These are phyloP conservation scores for Solanum peruvianum DNA, from an alignment of 257 asterid species.

Conservation along the genomic window DNA sequence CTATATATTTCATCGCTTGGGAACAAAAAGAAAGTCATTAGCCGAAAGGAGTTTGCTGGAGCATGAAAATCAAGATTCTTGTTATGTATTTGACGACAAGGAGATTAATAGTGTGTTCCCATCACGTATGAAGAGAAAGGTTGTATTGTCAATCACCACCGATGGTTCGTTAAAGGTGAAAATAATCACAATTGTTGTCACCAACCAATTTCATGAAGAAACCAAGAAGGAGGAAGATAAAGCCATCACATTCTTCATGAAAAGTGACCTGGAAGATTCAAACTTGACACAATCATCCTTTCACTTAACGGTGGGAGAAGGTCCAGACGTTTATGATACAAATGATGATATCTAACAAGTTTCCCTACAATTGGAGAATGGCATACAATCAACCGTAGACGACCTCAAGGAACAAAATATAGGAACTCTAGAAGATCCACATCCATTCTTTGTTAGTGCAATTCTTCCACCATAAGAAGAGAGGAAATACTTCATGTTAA, in stretches of 20 bases:
- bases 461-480: not conserved
- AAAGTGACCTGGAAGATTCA: not conserved
- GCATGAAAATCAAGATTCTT: not conserved
- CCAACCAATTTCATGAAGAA: not conserved
- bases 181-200: not conserved
- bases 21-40: too few relatives aligned
- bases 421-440: not conserved
- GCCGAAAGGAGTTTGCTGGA: too few relatives aligned
- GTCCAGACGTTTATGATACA: not conserved
- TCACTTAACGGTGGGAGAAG: not conserved
- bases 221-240: not conserved
- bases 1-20: not conserved
- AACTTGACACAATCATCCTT: not conserved
- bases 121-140: not conserved
- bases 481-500: not conserved
- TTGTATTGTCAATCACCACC: not conserved
- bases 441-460: not conserved
- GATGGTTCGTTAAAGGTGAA: not conserved
- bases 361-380: not conserved
- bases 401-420: not conserved
- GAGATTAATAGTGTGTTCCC: not conserved
- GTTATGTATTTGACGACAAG: not conserved
- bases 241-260: not conserved
- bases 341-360: not conserved
- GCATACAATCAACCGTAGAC: not conserved